A percentile compares a stretch with the other conserved stretches of the same genome.
Evolutionary conservation across 78 protist genomes (phyloP).

Genomic region (Dictyostelium brefeldianum): DNA sequence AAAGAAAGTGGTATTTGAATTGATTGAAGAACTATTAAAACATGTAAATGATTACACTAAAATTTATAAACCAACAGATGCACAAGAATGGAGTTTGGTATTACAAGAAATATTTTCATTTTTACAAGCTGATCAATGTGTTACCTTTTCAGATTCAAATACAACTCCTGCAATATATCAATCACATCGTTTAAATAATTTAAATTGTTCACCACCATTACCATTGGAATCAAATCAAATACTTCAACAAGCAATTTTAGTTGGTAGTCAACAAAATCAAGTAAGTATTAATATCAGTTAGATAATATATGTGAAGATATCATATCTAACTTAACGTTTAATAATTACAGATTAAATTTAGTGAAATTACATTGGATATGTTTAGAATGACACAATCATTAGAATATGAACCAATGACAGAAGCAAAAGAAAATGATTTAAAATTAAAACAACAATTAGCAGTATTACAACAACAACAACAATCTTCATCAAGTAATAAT

Average conservation of each 20-base stretch:
- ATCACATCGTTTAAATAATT: slow-evolving; percentile 7
- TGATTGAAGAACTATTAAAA: slow-evolving; percentile 49
- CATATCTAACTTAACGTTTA: neutral
- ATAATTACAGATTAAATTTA: slow-evolving; percentile 74
- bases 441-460: neutral
- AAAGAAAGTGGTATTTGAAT: slow-evolving; percentile 64
- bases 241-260: slow-evolving; percentile 64
- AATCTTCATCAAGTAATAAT: neutral
- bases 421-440: slow-evolving; percentile 4
- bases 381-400: slow-evolving; percentile 78
- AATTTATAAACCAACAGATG: slow-evolving; percentile 48
- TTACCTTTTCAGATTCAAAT: slow-evolving; percentile 18
- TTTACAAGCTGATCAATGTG: slow-evolving; percentile 69
- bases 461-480: neutral
- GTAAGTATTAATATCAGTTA: too few relatives aligned
- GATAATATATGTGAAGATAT: too few relatives aligned
- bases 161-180: neutral
- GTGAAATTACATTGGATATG: slow-evolving; percentile 85
- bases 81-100: slow-evolving; percentile 70
- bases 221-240: slow-evolving; percentile 1
- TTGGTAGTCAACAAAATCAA: slow-evolving; percentile 69
- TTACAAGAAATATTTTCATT: slow-evolving; percentile 77
- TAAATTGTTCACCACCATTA: neutral
- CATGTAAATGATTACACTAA: slow-evolving; percentile 66
- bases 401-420: slow-evolving; percentile 52